These are phyloP conservation scores for Coccomyxa sp. DNA, from an alignment of 139 green algal species.

Conservation along the genomic window DNA sequence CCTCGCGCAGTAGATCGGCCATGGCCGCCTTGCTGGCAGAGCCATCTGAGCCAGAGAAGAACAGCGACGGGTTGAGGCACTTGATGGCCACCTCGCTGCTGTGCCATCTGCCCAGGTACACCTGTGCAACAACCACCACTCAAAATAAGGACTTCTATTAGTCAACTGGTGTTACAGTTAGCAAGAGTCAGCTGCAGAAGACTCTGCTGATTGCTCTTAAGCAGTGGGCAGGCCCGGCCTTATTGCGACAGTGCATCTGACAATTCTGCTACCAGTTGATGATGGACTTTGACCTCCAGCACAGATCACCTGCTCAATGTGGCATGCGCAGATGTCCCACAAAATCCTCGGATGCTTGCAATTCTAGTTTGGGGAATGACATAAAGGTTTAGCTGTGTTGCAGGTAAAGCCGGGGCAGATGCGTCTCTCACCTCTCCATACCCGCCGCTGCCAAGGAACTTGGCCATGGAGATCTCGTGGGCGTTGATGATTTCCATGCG, in stretches of 20 bases:
- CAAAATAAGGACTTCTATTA: neutral
- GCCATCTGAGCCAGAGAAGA: slow-evolving; percentile 16
- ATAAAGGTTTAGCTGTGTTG: too few species aligned
- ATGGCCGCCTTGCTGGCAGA: slow-evolving; percentile 39
- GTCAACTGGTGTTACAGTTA: neutral
- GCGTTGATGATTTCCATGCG: slow-evolving; percentile 61
- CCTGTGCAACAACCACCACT: slow-evolving; percentile 6
- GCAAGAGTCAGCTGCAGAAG: neutral
- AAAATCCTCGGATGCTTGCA: too few species aligned
- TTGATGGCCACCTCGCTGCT: slow-evolving; percentile 64
- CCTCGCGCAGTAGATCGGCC: slow-evolving; percentile 58
- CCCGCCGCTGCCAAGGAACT: slow-evolving; percentile 64
- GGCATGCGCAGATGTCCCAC: too few species aligned
- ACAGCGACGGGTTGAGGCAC: slow-evolving; percentile 67
- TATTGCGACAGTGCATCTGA: too few species aligned
- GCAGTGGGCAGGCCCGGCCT: too few species aligned
- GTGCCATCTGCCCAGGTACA: slow-evolving; percentile 53
- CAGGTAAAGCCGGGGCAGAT: too few species aligned
- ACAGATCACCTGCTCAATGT: neutral
- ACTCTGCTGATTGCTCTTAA: too few species aligned
- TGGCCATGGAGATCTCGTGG: slow-evolving; percentile 52
- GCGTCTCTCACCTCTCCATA: slow-evolving; percentile 45
- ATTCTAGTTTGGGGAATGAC: too few species aligned
- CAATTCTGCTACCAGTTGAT: too few species aligned
- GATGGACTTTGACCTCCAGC: too few species aligned